Conservation (phyloP, 1,284 basidiomycete genomes). For the Porodaedalea pini region DNA sequence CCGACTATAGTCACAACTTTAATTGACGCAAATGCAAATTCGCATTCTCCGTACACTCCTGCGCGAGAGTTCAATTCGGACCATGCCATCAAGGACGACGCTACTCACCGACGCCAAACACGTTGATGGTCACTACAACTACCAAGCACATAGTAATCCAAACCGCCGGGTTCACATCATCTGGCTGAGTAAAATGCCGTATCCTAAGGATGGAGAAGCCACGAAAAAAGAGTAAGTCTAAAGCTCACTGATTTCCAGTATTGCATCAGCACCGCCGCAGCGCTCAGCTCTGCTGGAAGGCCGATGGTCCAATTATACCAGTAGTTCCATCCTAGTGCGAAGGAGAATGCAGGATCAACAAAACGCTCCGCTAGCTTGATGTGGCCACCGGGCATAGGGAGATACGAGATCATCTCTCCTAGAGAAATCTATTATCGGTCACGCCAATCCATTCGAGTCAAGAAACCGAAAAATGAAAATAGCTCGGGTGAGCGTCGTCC, state of each 20-base stretch:
- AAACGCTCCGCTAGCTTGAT: slow-evolving; percentile 78
- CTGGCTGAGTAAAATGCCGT: slow-evolving; percentile 9
- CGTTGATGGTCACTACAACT: slow-evolving; percentile 72
- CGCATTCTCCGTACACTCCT: slow-evolving; percentile 69
- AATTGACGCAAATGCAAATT: slow-evolving; percentile 74
- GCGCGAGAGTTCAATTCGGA: not conserved
- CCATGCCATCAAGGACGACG: not conserved
- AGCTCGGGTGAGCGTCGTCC: not conserved
- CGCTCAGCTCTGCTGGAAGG: slow-evolving; percentile 76
- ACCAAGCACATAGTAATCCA: slow-evolving; percentile 77
- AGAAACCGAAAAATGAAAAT: not conserved
- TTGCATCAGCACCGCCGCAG: slow-evolving; percentile 71
- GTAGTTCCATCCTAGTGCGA: slow-evolving; percentile 83
- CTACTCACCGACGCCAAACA: slow-evolving; percentile 60
- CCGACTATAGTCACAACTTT: slow-evolving; percentile 76
- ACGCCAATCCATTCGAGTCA: not conserved
- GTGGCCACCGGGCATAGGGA: slow-evolving; percentile 71
- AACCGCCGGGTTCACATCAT: slow-evolving; percentile 55
- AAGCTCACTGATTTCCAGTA: slow-evolving; percentile 49
- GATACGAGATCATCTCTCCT: slow-evolving; percentile 63
- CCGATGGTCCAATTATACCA: slow-evolving; percentile 74
- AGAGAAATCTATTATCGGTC: slow-evolving; percentile 41
- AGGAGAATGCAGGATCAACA: slow-evolving; percentile 76
- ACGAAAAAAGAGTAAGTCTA: not conserved
- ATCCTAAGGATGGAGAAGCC: not conserved